Evolutionary conservation across 2,329 filamentous ascomycete genomes (phyloP).

Genomic region (Fusarium sp.): DNA sequence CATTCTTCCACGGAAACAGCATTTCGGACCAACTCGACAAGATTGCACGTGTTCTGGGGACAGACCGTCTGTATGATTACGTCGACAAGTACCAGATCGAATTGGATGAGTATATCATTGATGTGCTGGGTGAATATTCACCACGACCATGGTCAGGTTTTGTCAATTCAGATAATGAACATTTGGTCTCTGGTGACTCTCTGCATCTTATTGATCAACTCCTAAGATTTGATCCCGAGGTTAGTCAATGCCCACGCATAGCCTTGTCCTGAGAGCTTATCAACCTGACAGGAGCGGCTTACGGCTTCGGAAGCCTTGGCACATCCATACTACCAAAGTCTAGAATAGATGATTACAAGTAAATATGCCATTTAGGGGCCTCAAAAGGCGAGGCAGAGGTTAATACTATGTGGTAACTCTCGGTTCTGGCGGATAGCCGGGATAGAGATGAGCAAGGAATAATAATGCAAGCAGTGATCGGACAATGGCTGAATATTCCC

Average conservation of each 20-base stretch:
- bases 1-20: slow-evolving; percentile 98
- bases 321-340: neutral
- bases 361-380: too few relatives aligned
- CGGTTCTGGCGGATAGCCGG: too few relatives aligned
- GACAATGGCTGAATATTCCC: too few relatives aligned
- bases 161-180: slow-evolving; percentile 93
- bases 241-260: slow-evolving; percentile 59
- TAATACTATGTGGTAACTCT: too few relatives aligned
- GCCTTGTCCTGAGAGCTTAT: neutral
- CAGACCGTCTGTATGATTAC: slow-evolving; percentile 96
- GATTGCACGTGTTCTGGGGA: slow-evolving; percentile 97
- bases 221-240: slow-evolving; percentile 94
- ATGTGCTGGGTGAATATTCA: slow-evolving; percentile 92
- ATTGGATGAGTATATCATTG: slow-evolving; percentile 94
- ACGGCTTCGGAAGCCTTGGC: slow-evolving; percentile 14
- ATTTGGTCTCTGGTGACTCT: slow-evolving; percentile 93
- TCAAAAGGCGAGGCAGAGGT: too few relatives aligned
- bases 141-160: slow-evolving; percentile 98
- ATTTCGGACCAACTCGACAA: slow-evolving; percentile 97
- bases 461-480: too few relatives aligned
- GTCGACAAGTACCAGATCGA: slow-evolving; percentile 98
- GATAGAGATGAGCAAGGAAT: too few relatives aligned
- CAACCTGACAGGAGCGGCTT: slow-evolving; percentile 3
- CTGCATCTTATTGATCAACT: slow-evolving; percentile 98
- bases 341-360: too few relatives aligned